A percentile compares a stretch with the other conserved stretches of the same genome.
phyloP scores from a whole-genome alignment of 2,329 filamentous ascomycete species.

The Graphiopsis chlorocephala region DNA sequence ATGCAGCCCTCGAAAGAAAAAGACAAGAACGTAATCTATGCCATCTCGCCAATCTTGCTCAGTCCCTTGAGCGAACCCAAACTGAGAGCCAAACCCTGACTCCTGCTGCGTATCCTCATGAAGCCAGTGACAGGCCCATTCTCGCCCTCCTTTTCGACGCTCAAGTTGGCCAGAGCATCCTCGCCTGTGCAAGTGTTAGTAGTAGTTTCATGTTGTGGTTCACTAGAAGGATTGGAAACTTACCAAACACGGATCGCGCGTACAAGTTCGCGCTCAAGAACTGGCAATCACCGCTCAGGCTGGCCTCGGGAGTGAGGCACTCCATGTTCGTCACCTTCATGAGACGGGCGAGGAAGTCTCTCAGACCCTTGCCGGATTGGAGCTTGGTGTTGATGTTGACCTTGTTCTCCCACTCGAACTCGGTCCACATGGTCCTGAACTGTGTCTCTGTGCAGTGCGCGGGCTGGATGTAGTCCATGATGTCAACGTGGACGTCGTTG shows the following conservation, averaged over 20 bases:
- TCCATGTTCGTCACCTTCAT: constrained; percentile 99
- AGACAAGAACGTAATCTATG: constrained; percentile 6
- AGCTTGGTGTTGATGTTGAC: constrained; percentile 97
- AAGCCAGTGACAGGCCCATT: constrained; percentile 95
- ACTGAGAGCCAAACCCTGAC: constrained; percentile 90
- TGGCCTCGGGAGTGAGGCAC: constrained; percentile 93
- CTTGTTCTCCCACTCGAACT: constrained; percentile 99
- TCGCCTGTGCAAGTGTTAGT: constrained; percentile 62
- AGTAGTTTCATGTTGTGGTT: not conserved
- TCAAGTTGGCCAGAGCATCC: constrained; percentile 95
- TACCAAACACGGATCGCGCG: constrained; percentile 96
- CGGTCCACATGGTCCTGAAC: constrained; percentile 99
- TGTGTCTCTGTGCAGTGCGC: constrained; percentile 95
- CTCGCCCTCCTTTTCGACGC: constrained; percentile 95
- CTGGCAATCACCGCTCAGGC: constrained; percentile 94
- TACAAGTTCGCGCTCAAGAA: constrained; percentile 97
- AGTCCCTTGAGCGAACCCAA: constrained; percentile 91
- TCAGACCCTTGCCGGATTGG: constrained; percentile 69
- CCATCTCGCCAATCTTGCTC: constrained; percentile 60
- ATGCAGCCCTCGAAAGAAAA: not conserved
- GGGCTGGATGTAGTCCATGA: constrained; percentile 99
- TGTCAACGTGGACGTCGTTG: constrained; percentile 96
- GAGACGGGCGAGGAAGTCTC: constrained; percentile 87
- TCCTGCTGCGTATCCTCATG: constrained; percentile 94
- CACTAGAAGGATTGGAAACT: constrained; percentile 42